phyloP scores from a whole-genome alignment of 108 stramenopile species.

The Heterococcus sp. region DNA sequence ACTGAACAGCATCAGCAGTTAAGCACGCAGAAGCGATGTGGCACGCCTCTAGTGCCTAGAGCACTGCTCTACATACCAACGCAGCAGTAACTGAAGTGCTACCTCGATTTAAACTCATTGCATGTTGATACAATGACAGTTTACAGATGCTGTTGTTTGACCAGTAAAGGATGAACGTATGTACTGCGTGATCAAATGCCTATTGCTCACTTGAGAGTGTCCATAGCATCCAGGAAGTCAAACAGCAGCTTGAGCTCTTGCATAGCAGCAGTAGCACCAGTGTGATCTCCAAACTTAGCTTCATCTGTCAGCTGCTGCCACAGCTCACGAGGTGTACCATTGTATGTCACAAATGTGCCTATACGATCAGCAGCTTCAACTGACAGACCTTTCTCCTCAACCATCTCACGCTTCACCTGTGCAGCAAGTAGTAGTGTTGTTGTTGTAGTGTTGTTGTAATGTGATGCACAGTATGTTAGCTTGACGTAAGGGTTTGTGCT shows the following conservation, averaged over 20 bases:
- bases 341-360: constrained; percentile 72
- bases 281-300: constrained; percentile 69
- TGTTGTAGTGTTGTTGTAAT: neutral
- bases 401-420: constrained; percentile 48
- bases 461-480: constrained; percentile 37
- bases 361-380: constrained; percentile 75
- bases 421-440: neutral
- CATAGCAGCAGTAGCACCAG: constrained; percentile 61
- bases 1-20: no score
- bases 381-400: constrained; percentile 77
- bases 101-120: no score
- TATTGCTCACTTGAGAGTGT: constrained; percentile 61
- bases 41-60: no score
- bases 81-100: no score
- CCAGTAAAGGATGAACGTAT: no score
- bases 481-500: no score
- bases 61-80: no score
- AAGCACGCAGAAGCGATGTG: no score
- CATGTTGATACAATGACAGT: no score
- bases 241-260: constrained; percentile 77
- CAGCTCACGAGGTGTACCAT: constrained; percentile 68
- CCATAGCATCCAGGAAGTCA: constrained; percentile 82
- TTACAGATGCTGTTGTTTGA: no score
- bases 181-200: no score
- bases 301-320: constrained; percentile 60